Conservation (phyloP, 768 basidiomycete species). For the Tulasnella sp. region DNA sequence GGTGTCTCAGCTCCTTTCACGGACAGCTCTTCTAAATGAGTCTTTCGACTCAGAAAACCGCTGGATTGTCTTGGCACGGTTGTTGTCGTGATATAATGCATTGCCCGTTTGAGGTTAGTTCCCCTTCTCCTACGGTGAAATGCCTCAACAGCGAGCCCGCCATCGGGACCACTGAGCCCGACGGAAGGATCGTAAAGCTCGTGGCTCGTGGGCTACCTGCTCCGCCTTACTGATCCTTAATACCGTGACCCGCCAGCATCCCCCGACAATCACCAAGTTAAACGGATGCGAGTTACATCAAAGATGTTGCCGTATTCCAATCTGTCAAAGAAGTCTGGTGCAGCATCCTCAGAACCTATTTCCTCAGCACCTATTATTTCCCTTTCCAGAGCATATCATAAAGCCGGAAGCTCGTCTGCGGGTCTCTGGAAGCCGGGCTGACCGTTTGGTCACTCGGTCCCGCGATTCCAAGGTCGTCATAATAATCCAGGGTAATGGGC, state of each 20-base stretch:
- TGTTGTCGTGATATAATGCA: neutral
- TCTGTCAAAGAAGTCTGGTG: neutral
- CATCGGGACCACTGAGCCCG: no score
- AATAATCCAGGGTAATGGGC: neutral
- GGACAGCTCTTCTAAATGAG: neutral
- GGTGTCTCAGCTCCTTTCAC: neutral
- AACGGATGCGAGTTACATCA: no score
- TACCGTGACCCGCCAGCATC: no score
- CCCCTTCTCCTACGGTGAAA: no score
- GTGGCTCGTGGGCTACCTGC: no score
- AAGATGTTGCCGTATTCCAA: neutral
- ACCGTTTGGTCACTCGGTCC: neutral
- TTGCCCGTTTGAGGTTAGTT: no score
- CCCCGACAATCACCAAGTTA: no score
- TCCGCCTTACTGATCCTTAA: no score
- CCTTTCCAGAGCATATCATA: conserved; percentile 1
- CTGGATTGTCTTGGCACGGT: neutral
- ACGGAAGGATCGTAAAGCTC: no score
- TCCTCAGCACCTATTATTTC: conserved; percentile 5
- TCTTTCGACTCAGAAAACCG: neutral
- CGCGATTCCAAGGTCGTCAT: conserved; percentile 1
- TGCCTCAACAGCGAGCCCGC: no score
- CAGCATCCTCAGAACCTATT: neutral
- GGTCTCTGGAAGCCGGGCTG: neutral
- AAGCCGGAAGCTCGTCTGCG: neutral